Evolutionary conservation across 1,139 yeast species (phyloP), one percentile per base, ranked within the genome.

Genomic region (Taiozyma sp.): DNA sequence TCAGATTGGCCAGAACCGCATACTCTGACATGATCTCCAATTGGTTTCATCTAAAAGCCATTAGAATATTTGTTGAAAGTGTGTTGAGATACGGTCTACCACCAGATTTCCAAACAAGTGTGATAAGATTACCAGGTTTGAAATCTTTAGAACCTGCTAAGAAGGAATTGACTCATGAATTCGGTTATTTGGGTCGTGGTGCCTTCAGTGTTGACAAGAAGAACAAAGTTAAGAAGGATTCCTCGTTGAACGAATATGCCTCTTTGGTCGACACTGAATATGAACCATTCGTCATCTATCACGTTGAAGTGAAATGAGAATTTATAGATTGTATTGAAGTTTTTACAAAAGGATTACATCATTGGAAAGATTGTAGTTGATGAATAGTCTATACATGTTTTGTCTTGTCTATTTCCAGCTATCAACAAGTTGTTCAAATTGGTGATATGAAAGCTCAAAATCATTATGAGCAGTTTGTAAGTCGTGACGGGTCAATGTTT

Each of bases 31-130:
- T 91, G 50, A 76, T 88, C 56, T 78, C 88, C 59, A 82, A 87
- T 58, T 91, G 97, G 97, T 78, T 87, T 64, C 99, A 93, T 70
- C 80, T 93, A 60, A 91, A 91, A 71, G 78, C 81, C 8, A 67
- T 82, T 48, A 74, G 85, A 45, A 73, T 81, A 43, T 82, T 75
- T 64, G 86, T 82, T 29, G 87, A 82, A 63, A 73, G 81, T 52
- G 97, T 93, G 14, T 78, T 93, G 66, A 85, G 99, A 69, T 93
- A 93, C 69, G 99, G 99, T 1, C 79, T 93, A 56, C 99, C 99
- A 40, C 97, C 99, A 42, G 87, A 87, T 65, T 93, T 93, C 68
- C 80, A 83, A 65, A 82, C 87, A 63, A 76, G 62, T 65, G 73
- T 59, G 55, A 65, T 70, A 48, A 70, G 68, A 32, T 63, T 70